These are phyloP conservation scores for Cotoneaster glaucophyllus DNA, from an alignment of 306 rosid species.

Conservation along the genomic window DNA sequence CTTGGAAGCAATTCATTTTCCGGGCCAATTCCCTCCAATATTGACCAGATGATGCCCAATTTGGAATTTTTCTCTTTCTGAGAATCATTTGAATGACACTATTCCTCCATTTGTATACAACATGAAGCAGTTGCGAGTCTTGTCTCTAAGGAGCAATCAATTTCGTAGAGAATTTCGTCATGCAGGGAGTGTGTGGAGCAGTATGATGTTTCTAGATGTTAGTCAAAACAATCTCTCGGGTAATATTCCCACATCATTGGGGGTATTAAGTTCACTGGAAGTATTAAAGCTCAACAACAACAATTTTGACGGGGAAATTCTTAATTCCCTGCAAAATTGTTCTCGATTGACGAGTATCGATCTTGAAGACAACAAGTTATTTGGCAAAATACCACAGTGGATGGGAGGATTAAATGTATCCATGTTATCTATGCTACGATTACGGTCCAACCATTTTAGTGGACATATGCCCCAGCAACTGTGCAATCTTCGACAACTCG, in stretches of 20 bases:
- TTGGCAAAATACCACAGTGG: not conserved
- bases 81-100: not conserved
- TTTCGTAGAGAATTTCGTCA: not conserved
- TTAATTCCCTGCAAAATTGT: not conserved
- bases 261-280: not conserved
- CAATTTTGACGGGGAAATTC: no score
- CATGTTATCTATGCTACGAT: not conserved
- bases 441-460: not conserved
- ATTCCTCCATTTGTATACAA: not conserved
- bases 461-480: not conserved
- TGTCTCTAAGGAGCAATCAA: not conserved
- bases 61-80: fast-evolving
- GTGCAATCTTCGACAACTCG: not conserved
- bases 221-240: not conserved
- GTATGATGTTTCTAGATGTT: not conserved
- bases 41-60: not conserved
- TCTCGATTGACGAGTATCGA: fast-evolving
- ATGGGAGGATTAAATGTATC: not conserved
- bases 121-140: fast-evolving
- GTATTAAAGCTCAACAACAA: no score
- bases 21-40: no score
- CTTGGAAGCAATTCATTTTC: not conserved
- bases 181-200: not conserved
- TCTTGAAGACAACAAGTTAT: not conserved
- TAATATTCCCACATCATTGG: not conserved